These are phyloP conservation scores for Thermochaetoides dissita DNA, from an alignment of 2,329 filamentous ascomycete species.

Conservation along the genomic window DNA sequence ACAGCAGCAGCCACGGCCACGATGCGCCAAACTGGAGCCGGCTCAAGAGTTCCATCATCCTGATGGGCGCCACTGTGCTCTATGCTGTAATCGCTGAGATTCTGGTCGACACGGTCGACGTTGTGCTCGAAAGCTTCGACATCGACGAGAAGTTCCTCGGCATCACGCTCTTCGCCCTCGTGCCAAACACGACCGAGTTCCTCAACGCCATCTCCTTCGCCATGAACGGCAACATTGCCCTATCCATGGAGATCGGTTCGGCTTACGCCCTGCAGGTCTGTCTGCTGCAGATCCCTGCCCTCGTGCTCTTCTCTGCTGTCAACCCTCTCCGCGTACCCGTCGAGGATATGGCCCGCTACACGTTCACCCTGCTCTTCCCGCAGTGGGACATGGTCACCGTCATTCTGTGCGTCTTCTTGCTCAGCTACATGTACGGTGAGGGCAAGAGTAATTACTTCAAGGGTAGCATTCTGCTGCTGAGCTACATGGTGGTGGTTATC, in stretches of 20 bases:
- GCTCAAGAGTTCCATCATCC: conserved; percentile 75
- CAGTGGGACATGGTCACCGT: conserved; percentile 99
- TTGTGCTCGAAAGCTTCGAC: conserved; percentile 78
- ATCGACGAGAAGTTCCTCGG: conserved; percentile 97
- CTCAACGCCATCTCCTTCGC: conserved; percentile 97
- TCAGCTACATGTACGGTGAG: conserved; percentile 96
- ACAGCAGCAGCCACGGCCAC: conserved; percentile 57
- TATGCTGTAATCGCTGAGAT: conserved; percentile 98
- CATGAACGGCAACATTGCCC: conserved; percentile 97
- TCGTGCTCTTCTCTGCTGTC: conserved; percentile 80
- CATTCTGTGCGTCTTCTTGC: conserved; percentile 85
- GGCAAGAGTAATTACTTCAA: conserved; percentile 99
- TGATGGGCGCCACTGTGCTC: conserved; percentile 75
- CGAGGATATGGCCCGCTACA: conserved; percentile 40
- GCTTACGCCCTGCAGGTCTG: conserved; percentile 95
- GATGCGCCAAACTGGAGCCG: conserved; percentile 98
- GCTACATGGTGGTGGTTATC: conserved; percentile 80
- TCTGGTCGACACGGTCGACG: conserved; percentile 88
- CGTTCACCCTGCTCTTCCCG: conserved; percentile 82
- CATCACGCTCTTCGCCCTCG: conserved; percentile 89
- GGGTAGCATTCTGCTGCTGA: conserved; percentile 83
- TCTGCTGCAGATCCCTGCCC: conserved; percentile 79
- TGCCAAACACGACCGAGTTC: conserved; percentile 97
- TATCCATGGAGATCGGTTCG: conserved; percentile 98
- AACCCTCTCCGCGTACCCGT: conserved; percentile 30